Conservation (phyloP, 2,329 filamentous ascomycete genomes). For the Alternaria sp. region DNA sequence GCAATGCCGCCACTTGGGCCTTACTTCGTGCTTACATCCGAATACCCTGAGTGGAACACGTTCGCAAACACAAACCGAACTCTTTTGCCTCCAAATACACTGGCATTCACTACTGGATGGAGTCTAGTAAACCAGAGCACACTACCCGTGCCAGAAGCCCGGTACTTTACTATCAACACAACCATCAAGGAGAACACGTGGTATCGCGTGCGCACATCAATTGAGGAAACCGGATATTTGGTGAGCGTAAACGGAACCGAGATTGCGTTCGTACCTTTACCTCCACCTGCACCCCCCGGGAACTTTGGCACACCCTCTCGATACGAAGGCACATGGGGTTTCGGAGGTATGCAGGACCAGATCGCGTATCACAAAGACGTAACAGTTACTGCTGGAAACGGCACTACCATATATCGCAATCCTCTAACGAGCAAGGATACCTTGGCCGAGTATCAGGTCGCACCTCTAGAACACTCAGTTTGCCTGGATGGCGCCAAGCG, state of each 20-base stretch:
- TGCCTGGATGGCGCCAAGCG: slow-evolving; percentile 54
- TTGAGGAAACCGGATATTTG: background rate
- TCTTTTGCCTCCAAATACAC: background rate
- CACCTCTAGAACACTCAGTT: slow-evolving; percentile 42
- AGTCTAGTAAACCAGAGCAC: slow-evolving; percentile 1
- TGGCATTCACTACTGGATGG: background rate
- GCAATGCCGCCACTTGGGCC: background rate
- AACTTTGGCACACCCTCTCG: slow-evolving; percentile 26
- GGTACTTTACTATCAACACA: background rate
- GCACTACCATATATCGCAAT: background rate
- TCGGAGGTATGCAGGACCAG: slow-evolving; percentile 53
- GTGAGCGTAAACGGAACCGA: background rate
- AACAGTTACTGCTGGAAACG: slow-evolving; percentile 9
- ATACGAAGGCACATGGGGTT: slow-evolving; percentile 43
- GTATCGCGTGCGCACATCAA: background rate
- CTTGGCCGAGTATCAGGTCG: slow-evolving; percentile 49
- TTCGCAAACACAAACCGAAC: slow-evolving; percentile 1
- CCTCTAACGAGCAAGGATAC: slow-evolving; percentile 16
- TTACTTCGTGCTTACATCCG: slow-evolving; percentile 1
- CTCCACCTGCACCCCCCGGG: background rate
- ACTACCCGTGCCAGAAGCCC: background rate
- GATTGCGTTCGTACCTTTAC: background rate
- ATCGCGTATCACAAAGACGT: slow-evolving; percentile 45
- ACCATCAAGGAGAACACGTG: background rate
- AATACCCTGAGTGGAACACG: background rate